Evolutionary conservation across 768 basidiomycete species (phyloP), one percentile per base, ranked within the genome.

Genomic region (Lactifluus pinguis): DNA sequence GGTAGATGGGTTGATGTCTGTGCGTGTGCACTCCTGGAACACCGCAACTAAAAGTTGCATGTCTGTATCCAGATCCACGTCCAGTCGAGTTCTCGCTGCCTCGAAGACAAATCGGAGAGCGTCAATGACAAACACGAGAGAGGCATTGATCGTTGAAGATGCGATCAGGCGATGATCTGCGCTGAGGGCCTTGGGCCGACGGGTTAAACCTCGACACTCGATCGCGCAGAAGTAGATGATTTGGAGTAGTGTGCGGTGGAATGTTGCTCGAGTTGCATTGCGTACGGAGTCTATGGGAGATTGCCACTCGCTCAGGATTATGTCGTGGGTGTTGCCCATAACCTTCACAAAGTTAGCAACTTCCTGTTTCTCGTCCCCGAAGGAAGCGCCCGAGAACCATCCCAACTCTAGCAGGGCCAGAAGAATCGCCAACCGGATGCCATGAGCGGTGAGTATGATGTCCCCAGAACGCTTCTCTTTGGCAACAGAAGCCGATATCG

Each of bases 401-500:
- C 82, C 83, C 4, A 88, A 78, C 66, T 97, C 89, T n/a, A 93
- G 76, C 53, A 95, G 70, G 0, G 86, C 80, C 25, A 92, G 77
- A 2, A 97, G 76, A 2, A 95, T 76, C 4, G 82, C 79, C 25
- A 98, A 73, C 36, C 92, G 79, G 25, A 86, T 82, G 2, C 82
- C 80, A 64, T 98, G 92, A 15, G 94, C 84, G 1, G 81, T 80
- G 0, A 86, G 79, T 83, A 94, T 89, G 81, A 94, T 87, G 60
- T 92, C 87, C 0, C 94, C 94, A 5, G 76, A 77, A 38, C 92
- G 80, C 42, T 72, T 77, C 72, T 95, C 94, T 19, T 71, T 70
- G 0, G 88, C 81, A 32, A 93, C 80, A 49, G 79, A 80, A 25
- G 76, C 80, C 4, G 90, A 89, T 9, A 91, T 79, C 0, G 81